Percentiles rank a stretch among this genome's conserved stretches.
phyloP scores from a whole-genome alignment of 768 basidiomycete species.

The Auricularia auricula-judae region DNA sequence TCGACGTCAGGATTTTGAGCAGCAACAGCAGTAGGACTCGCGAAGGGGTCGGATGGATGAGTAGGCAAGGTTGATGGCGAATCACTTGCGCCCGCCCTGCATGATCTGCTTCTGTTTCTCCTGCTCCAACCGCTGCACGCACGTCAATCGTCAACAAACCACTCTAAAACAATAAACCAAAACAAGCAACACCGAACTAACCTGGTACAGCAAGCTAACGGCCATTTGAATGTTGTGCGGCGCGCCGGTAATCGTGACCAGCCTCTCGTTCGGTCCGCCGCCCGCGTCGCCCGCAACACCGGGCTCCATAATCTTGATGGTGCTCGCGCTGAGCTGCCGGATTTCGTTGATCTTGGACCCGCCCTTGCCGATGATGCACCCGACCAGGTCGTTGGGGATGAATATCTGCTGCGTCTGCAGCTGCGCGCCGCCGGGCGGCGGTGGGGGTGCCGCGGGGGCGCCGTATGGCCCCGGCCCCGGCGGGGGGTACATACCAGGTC shows the following conservation, averaged over 20 bases:
- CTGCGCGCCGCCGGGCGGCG: constrained; percentile 34
- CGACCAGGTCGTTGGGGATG: constrained; percentile 95
- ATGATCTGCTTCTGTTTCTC: constrained; percentile 12
- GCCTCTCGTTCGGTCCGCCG: constrained; percentile 74
- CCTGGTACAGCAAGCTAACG: constrained; percentile 54
- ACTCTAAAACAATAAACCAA: neutral
- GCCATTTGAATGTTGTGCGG: constrained; percentile 95
- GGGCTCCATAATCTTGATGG: constrained; percentile 98
- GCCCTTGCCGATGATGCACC: constrained; percentile 95
- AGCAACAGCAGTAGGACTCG: too few relatives aligned
- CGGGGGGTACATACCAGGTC: constrained; percentile 1
- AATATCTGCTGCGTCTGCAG: constrained; percentile 96
- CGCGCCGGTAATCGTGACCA: constrained; percentile 96
- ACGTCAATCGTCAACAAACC: neutral
- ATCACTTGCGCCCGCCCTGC: constrained; percentile 1
- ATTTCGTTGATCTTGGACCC: constrained; percentile 99
- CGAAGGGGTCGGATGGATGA: neutral
- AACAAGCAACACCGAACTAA: neutral
- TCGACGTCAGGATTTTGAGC: too few relatives aligned
- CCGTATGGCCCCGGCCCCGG: neutral
- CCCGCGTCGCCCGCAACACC: constrained; percentile 53
- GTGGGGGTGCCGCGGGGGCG: constrained; percentile 11
- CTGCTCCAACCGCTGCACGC: constrained; percentile 15
- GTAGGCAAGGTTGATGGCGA: neutral
- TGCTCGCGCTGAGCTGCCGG: constrained; percentile 85